phyloP scores from a whole-genome alignment of 768 basidiomycete genomes.

The Boletus bicolor region DNA sequence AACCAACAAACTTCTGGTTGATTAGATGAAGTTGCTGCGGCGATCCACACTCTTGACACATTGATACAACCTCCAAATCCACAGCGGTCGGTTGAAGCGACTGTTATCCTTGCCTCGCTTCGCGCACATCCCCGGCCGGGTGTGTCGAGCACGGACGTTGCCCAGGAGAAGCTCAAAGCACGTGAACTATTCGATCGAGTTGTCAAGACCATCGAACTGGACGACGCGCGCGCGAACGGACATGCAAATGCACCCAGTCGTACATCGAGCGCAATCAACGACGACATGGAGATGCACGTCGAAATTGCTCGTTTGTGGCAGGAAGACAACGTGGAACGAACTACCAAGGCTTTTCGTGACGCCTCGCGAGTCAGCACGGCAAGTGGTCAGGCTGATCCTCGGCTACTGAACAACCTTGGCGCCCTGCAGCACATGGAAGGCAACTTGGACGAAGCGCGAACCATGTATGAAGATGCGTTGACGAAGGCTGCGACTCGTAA shows the following conservation, averaged over 20 bases:
- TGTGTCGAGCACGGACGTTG: constrained; percentile 67
- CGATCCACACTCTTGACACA: constrained; percentile 81
- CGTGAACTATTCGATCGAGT: constrained; percentile 81
- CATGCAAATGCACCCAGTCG: constrained; percentile 31
- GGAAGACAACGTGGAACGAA: constrained; percentile 71
- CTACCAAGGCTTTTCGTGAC: constrained; percentile 68
- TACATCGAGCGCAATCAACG: constrained; percentile 52
- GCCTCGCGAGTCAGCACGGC: constrained; percentile 64
- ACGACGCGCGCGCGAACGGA: constrained; percentile 50
- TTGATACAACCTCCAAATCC: constrained; percentile 64
- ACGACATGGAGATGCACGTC: constrained; percentile 86
- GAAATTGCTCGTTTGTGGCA: constrained; percentile 92
- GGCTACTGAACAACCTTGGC: constrained; percentile 79
- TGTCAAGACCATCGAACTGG: constrained; percentile 59
- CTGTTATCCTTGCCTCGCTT: constrained; percentile 84
- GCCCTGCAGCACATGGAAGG: constrained; percentile 71
- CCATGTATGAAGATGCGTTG: constrained; percentile 72
- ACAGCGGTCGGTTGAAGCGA: constrained; percentile 76
- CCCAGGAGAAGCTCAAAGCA: constrained; percentile 68
- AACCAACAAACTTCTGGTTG: constrained; percentile 1
- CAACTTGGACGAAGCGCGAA: constrained; percentile 50
- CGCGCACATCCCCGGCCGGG: constrained; percentile 81
- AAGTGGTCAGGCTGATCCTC: constrained; percentile 52
- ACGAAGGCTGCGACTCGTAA: constrained; percentile 48
- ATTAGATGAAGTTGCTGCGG: constrained; percentile 76